Evolutionary conservation across 352 stramenopile species (phyloP).

Genomic region (Pythium angustatum): DNA sequence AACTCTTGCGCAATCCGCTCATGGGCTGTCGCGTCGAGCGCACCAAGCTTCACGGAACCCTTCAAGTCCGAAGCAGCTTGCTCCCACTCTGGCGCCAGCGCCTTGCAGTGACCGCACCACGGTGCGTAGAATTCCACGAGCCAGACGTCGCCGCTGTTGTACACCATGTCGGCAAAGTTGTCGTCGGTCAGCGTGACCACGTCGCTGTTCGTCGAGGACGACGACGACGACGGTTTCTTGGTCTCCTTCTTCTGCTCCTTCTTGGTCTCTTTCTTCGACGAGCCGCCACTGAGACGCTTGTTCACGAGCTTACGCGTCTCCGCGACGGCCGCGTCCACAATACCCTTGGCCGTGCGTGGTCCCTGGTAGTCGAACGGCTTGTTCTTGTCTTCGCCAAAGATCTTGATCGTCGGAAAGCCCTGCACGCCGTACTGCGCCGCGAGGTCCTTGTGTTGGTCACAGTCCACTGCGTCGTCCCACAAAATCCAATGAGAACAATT

Average conservation of each 20-base stretch:
- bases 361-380: conserved; percentile 78
- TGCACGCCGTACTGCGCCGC: conserved; percentile 87
- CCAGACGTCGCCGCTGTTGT: conserved; percentile 90
- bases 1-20: conserved; percentile 88
- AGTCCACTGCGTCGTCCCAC: conserved; percentile 50
- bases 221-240: conserved; percentile 49
- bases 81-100: conserved; percentile 90
- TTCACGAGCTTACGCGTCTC: conserved; percentile 80
- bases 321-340: conserved; percentile 82
- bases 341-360: conserved; percentile 76
- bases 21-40: conserved; percentile 92
- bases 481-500: too few relatives aligned
- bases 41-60: conserved; percentile 88
- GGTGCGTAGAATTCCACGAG: conserved; percentile 93
- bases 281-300: conserved; percentile 65
- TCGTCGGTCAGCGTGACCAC: conserved; percentile 91
- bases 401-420: conserved; percentile 94
- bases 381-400: conserved; percentile 87
- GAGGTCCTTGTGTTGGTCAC: conserved; percentile 79
- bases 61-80: conserved; percentile 87
- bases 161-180: conserved; percentile 90
- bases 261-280: conserved; percentile 38
- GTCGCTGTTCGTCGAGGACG: conserved; percentile 43
- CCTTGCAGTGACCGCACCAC: conserved; percentile 94
- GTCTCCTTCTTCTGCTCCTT: conserved; percentile 41